Evolutionary conservation across 2,329 filamentous ascomycete genomes (phyloP).

Genomic region (Nemania sp.): DNA sequence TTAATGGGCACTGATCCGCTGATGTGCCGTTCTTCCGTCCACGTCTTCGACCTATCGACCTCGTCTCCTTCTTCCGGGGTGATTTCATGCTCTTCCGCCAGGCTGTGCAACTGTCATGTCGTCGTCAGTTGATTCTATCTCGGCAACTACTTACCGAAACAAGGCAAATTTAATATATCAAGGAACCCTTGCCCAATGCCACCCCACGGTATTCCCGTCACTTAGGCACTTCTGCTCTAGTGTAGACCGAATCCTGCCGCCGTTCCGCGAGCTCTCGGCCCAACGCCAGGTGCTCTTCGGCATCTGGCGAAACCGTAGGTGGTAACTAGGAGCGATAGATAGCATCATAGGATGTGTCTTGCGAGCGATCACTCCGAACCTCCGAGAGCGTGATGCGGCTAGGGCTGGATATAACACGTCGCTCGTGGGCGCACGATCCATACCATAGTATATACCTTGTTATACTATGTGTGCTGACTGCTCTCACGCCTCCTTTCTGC

Average conservation of each 20-base stretch:
- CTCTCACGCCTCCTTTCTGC: neutral
- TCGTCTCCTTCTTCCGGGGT: too few species aligned
- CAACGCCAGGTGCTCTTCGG: neutral
- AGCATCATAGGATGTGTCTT: too few species aligned
- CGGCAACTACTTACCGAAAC: too few species aligned
- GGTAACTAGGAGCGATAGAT: too few species aligned
- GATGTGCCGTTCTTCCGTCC: too few species aligned
- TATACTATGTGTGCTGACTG: slow-evolving; percentile 10
- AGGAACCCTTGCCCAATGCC: neutral
- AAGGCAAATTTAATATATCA: too few species aligned
- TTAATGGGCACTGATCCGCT: neutral
- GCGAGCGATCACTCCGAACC: neutral
- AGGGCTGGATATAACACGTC: neutral
- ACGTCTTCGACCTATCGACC: too few species aligned
- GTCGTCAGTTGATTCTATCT: too few species aligned
- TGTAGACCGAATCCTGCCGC: slow-evolving; percentile 4
- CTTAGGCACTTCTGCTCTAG: neutral
- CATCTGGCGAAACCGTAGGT: too few species aligned
- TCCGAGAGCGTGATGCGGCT: neutral
- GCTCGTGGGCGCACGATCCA: neutral
- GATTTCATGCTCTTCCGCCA: too few species aligned
- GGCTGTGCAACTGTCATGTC: too few species aligned
- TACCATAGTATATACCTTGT: neutral
- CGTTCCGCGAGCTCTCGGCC: slow-evolving; percentile 4
- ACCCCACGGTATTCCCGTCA: neutral